Evolutionary conservation across 2,329 filamentous ascomycete species (phyloP).

Genomic region (Alternaria sp.): DNA sequence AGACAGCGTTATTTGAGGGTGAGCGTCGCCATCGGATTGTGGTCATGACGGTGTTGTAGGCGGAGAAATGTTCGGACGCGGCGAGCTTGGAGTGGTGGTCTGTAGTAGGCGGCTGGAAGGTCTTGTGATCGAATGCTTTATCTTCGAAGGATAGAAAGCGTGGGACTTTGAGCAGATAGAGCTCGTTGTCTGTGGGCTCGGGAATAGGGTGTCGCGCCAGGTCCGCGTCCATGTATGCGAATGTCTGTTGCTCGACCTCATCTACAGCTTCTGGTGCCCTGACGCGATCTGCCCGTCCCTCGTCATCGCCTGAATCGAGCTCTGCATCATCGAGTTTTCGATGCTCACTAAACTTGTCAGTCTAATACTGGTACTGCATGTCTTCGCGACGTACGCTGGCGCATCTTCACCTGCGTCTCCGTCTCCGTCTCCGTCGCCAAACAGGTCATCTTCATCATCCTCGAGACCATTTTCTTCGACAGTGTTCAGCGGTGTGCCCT

Average conservation of each 20-base stretch:
- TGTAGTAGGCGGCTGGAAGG: conserved; percentile 70
- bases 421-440: conserved; percentile 54
- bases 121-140: conserved; percentile 70
- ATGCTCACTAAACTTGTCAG: conserved; percentile 44
- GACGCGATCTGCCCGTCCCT: conserved; percentile 69
- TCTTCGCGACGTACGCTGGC: conserved; percentile 40
- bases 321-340: conserved; percentile 69
- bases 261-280: conserved; percentile 56
- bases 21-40: conserved; percentile 76
- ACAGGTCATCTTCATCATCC: conserved; percentile 56
- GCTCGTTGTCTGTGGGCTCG: conserved; percentile 74
- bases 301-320: conserved; percentile 69
- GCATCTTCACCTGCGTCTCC: conserved; percentile 25
- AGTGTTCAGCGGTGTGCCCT: conserved; percentile 40
- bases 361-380: conserved; percentile 42
- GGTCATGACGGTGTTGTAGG: conserved; percentile 70
- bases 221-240: conserved; percentile 68
- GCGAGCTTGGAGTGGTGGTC: conserved; percentile 62
- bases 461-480: conserved; percentile 46
- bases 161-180: conserved; percentile 76
- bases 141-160: conserved; percentile 76
- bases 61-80: conserved; percentile 61
- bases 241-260: conserved; percentile 63
- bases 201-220: conserved; percentile 75
- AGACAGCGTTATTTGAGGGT: conserved; percentile 67